Evolutionary conservation across 495 filamentous ascomycete genomes (phyloP).

Genomic region (Baudoinia panamericana): DNA sequence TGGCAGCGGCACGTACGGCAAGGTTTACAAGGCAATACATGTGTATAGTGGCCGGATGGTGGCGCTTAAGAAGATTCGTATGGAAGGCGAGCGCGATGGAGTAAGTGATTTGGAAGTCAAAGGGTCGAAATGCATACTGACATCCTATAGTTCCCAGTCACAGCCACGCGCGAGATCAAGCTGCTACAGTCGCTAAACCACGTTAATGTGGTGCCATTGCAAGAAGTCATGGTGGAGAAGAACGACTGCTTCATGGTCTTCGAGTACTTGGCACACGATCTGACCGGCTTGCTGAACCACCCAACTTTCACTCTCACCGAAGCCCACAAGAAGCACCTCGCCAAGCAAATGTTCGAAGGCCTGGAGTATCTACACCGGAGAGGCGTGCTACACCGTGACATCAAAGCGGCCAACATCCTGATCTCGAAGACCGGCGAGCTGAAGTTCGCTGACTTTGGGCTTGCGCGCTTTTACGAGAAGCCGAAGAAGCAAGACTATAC

Average conservation of each 20-base stretch:
- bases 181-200: constrained; percentile 88
- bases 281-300: constrained; percentile 81
- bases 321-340: constrained; percentile 85
- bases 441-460: constrained; percentile 91
- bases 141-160: constrained; percentile 64
- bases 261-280: constrained; percentile 92
- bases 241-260: constrained; percentile 99
- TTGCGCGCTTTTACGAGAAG: constrained; percentile 95
- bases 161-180: constrained; percentile 92
- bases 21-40: constrained; percentile 96
- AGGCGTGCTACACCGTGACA: constrained; percentile 86
- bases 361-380: constrained; percentile 88
- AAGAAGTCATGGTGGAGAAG: constrained; percentile 95
- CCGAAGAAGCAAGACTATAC: constrained; percentile 90
- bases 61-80: constrained; percentile 82
- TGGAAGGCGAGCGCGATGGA: constrained; percentile 95
- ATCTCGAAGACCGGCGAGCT: constrained; percentile 77
- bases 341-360: constrained; percentile 86
- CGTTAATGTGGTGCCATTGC: constrained; percentile 71
- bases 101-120: constrained; percentile 25
- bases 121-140: constrained; percentile 16
- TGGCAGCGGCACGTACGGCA: constrained; percentile 87
- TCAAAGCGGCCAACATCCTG: constrained; percentile 62
- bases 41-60: constrained; percentile 85
- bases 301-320: constrained; percentile 78